Base-by-base conservation (phyloP, 2,329 filamentous ascomycete genomes). In the Epichloe glyceriae region DNA sequence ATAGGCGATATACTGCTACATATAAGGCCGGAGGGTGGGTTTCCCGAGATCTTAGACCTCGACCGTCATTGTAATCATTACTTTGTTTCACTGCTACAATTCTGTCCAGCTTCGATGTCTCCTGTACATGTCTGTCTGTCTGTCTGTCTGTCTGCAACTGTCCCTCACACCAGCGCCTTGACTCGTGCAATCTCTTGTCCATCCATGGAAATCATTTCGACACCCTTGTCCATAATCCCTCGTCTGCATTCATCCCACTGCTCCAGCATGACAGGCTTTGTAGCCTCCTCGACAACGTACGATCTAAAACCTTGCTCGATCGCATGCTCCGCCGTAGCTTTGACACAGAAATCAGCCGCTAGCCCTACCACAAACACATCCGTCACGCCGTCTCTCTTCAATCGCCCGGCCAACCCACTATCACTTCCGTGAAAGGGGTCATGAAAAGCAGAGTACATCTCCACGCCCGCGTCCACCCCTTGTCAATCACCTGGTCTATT, bases 391-490 rank as follows among this genome's bases (percentile, higher is more conserved):
- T 70, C 70, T 3, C 71, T 72, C 48, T 66, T 73, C 57, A 98
- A 65, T 46, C 72, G 61, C 1, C 62, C 69, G 1, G 74, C 76
- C 26, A 97, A 70, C 14, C 82, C 82, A 60, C 78, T 83, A 59
- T 83, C 80, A 26, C 70, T 71, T 14, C 85, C 71, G 34, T 69
- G 69, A 59, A 96, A 91, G 0, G 87, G 86, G 62, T 90, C 86
- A 54, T 84, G 83, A 60, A 98, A 97, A 0, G 85, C 89, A 54
- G 85, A 91, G 69, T 96, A 97, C 86, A 96, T 95, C 68, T 98
- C 93, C 2, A 95, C 78, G 43, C 77, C 72, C 43, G 73, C 64
- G 62, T 88, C 76, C 62, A 74, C 77, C 11, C 93, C 71, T 98
- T 98, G 57, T 86, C 77, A 14, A 96, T 69, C 30, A 88, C 71